A percentile compares a stretch with the other conserved stretches of the same genome.
phyloP scores from a whole-genome alignment of 257 asterid genomes.

The Gentiana dahurica region DNA sequence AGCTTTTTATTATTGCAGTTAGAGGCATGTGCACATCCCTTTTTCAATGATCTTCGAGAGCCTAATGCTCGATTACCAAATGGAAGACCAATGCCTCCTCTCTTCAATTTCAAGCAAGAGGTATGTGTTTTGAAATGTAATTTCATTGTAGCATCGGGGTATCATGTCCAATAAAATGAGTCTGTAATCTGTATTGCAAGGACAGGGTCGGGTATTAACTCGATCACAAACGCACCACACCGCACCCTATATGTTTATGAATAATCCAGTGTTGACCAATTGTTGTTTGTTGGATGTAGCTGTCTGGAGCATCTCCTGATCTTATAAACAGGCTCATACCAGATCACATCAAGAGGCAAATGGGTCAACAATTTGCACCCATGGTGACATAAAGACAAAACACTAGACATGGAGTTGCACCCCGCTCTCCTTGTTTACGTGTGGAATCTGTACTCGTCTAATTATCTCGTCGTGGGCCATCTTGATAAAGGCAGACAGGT shows the following conservation, averaged over 20 bases:
- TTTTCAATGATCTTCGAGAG: constrained; percentile 93
- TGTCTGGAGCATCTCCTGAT: constrained; percentile 70
- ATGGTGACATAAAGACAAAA: constrained; percentile 46
- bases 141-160: too few species aligned
- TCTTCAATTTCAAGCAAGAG: constrained; percentile 92
- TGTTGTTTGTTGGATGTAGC: constrained; percentile 22
- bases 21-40: constrained; percentile 79
- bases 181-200: too few species aligned
- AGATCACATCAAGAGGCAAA: constrained; percentile 72
- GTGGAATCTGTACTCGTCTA: constrained; percentile 2
- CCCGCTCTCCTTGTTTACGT: constrained; percentile 2
- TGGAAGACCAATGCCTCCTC: constrained; percentile 81
- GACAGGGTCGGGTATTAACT: too few species aligned
- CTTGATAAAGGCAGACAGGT: too few species aligned
- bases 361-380: constrained; percentile 58
- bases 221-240: too few species aligned
- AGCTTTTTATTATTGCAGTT: constrained; percentile 46
- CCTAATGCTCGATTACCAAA: constrained; percentile 79
- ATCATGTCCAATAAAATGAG: too few species aligned
- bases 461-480: too few species aligned
- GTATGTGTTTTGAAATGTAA: constrained; percentile 18
- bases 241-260: background rate
- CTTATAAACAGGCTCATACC: constrained; percentile 79
- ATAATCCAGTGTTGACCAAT: background rate
- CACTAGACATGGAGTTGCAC: background rate